Evolutionary conservation across 2,329 filamentous ascomycete genomes (phyloP).

Genomic region (Aspergillus sp.): DNA sequence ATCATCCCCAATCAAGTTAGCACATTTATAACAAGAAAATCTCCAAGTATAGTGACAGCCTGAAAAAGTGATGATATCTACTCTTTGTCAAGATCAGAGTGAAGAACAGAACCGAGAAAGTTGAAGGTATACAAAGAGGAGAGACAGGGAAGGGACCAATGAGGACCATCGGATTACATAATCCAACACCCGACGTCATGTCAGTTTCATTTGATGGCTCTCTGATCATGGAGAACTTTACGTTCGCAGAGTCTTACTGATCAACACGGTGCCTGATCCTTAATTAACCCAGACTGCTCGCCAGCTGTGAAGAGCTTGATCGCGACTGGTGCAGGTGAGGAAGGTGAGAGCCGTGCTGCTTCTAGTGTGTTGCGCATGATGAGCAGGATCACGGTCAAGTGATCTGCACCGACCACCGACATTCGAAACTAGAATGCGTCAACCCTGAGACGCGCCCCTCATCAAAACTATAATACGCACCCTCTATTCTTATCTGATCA

Average conservation of each 20-base stretch:
- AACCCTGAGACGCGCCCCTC: background rate
- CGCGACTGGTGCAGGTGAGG: background rate
- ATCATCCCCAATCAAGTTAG: no score
- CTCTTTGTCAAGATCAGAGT: no score
- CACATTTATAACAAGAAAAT: no score
- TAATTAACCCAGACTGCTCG: background rate
- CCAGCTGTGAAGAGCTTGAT: background rate
- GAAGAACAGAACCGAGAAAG: no score
- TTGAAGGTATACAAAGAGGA: background rate
- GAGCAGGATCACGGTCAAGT: background rate
- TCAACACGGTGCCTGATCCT: background rate
- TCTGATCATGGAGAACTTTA: no score
- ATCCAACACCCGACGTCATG: background rate
- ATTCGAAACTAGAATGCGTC: background rate
- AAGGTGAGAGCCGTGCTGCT: background rate
- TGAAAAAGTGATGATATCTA: no score
- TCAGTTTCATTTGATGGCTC: background rate
- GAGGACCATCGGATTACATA: background rate
- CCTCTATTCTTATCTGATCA: background rate
- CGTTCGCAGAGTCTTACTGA: background rate
- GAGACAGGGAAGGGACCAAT: background rate
- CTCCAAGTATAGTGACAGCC: no score
- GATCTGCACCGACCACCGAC: background rate
- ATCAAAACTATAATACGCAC: background rate
- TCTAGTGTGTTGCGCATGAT: background rate